Base-by-base conservation (phyloP, 345 rosid species). In the Eucalyptus pumila region DNA sequence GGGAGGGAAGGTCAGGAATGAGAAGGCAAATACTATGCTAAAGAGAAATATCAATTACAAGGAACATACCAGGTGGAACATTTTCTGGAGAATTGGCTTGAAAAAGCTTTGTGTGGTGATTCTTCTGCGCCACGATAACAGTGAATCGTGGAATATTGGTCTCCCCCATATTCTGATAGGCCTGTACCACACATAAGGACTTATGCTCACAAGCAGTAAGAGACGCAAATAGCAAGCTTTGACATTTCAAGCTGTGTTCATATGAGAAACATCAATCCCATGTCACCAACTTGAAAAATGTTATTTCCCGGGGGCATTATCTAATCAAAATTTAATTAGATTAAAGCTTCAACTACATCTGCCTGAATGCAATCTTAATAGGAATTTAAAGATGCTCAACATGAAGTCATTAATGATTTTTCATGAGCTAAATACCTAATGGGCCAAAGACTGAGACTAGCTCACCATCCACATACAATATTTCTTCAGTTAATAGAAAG, bases 71-170 rank as follows among this genome's bases (percentile, higher is more conserved):
- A 87, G 99, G 95, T 14, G 99, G 98, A 91, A 98, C 98, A 92
- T 98, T 98, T 65, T 94, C 96, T 24, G 95, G 90, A 87, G 93
- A 93, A 80, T 67, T 83, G 27, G 94, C 85, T 91, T 92, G 98
- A 92, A 98, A 97, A 86, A 97, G 91, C 91, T 95, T 96, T 16
- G 99, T 96, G 88, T 95, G 98, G 89, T 96, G 99, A 91, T 95
- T 96, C 95, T 98, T 97, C 58, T 98, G 99, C 14, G 96, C 98
- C 58, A 98, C 95, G 85, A 98, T 88, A 69, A 96, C 94, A 6
- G 96, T 95, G 91, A 97, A 97, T 87, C 95, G 94, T 23, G 99
- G 99, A 80, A 92, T 48, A 87, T 93, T 93, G 40, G 45, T 88
- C 88, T 92, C 97, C 17, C 96, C 99, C 83, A 98, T 90, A 89